Evolutionary conservation across 352 stramenopile species (phyloP).

Genomic region (Elongisporangium anandrum): DNA sequence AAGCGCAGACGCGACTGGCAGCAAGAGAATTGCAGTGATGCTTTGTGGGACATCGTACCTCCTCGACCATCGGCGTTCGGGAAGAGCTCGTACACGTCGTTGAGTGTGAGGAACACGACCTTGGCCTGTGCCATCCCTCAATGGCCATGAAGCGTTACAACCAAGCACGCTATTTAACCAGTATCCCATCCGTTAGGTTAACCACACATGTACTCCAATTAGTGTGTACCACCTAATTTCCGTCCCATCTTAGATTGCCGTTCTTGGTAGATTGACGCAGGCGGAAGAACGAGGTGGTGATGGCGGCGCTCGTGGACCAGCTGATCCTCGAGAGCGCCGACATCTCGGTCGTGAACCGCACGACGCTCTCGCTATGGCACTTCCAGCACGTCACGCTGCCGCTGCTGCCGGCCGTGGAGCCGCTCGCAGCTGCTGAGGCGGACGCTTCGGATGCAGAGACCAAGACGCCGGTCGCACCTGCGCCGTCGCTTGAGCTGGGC

Average conservation of each 20-base stretch:
- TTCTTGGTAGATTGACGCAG: neutral
- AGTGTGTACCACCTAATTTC: too few relatives aligned
- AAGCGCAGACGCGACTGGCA: too few relatives aligned
- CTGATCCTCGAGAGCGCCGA: conserved; percentile 55
- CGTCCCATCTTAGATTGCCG: too few relatives aligned
- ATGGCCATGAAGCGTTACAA: too few relatives aligned
- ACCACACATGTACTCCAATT: too few relatives aligned
- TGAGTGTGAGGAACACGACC: conserved; percentile 60
- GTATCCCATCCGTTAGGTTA: too few relatives aligned
- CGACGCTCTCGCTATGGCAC: conserved; percentile 77
- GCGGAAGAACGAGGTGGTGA: neutral
- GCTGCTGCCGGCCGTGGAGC: conserved; percentile 25
- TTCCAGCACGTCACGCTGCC: conserved; percentile 58
- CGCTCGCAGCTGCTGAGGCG: conserved; percentile 1
- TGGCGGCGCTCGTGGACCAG: conserved; percentile 31
- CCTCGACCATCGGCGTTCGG: conserved; percentile 25
- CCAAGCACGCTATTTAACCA: too few relatives aligned
- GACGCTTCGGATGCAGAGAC: conserved; percentile 11
- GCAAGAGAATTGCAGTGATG: conserved; percentile 1
- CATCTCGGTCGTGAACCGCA: conserved; percentile 66
- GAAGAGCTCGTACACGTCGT: conserved; percentile 71
- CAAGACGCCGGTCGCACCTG: neutral
- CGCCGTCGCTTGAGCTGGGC: conserved; percentile 37
- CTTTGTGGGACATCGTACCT: conserved; percentile 7
- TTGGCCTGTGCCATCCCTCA: neutral